Base-by-base conservation (phyloP, 352 stramenopile genomes). In the Phytophthora boehmeriae region DNA sequence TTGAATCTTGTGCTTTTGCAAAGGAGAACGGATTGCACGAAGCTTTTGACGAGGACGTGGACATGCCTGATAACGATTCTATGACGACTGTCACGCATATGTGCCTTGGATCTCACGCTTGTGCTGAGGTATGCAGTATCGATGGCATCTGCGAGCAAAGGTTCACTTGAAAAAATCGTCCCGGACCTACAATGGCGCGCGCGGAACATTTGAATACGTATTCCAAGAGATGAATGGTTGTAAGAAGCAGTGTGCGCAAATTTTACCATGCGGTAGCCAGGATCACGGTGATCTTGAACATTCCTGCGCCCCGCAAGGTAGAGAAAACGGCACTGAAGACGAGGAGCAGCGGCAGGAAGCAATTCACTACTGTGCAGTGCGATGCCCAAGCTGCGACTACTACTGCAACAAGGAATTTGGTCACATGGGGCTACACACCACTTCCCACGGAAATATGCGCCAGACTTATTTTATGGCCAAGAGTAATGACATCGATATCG, bases 151-250 rank as follows among this genome's bases (percentile, higher is more conserved):
- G 80, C 28, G 68, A 84, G 14, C 67, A 88, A 32, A 90, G 8
- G 75, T 90, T 54, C 65, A 83, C 19, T 43, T 88, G 23, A 85
- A 86, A 46, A 69, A 84, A 38, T 78, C 68, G 1, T 48, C 73
- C 16, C 76, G 77, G 39, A 88, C 59, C 17, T 90, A 86, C 52
- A 46, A 53, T 2, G 83, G 78, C 8, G 63, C 44, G 11, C 74
- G 76, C 6, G 70, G 72, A 1, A 69, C 68, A 2, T 90, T 92
- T 27, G 59, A 82, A 35, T 89, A 88, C 51, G 76, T 76, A 11
- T 78, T 70, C 13, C 73, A 92, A 38, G 83, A 89, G 39, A 90
- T 92, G 83, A 90, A 90, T 42, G 80, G 78, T 8, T 63, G 51
- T 9, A 82, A 83, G 20, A 87, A 86, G 53, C 74, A 75, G 28